Base-by-base conservation (phyloP, 352 stramenopile species). In the Vaucheria bursata region DNA sequence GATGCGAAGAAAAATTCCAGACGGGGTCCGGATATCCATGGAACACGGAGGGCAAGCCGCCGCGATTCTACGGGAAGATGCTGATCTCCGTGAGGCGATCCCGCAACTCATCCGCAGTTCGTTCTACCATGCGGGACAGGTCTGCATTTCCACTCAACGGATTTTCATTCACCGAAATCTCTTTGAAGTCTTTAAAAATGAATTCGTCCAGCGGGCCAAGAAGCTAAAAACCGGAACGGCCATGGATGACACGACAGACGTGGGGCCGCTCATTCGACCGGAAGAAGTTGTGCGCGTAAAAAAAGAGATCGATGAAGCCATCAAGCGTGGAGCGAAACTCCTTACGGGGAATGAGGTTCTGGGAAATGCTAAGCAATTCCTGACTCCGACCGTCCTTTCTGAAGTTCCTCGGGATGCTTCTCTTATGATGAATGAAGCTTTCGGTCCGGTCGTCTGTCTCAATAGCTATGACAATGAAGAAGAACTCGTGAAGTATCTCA, bases 41-140 rank as follows among this genome's bases (percentile, higher is more conserved):
- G 64, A 70, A 39, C 64, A 70, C n/a, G 64, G 64, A 39, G 64
- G 64, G 7, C 29, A 7, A 39, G 64, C 64, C 7, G 25, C 64
- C 7, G 64, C 29, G 7, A 70, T 70, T 39, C 25, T 70, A 8
- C 8, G 8, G 8, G 64, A 7, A 18, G 64, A 70, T 70, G 64
- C 64, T 8, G 64, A 70, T 70, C 64, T 70, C 29, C 25, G 7
- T 39, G n/a, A 70, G 12, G 64, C 64, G 25, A 39, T 39, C n/a
- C 8, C 8, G 32, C 8, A 7, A 34, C 64, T 70, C n/a, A 7
- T 70, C 7, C 32, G 64, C 32, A 34, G 64, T 70, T 25, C 8
- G 25, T 70, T 50, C 64, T 70, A 70, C 64, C 64, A 70, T 34
- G 64, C 64, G 7, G 64, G 64, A 39, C 64, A 70, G n/a, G 64